Conservation (phyloP, 495 filamentous ascomycete genomes). For the Wilcoxina mikolae region DNA sequence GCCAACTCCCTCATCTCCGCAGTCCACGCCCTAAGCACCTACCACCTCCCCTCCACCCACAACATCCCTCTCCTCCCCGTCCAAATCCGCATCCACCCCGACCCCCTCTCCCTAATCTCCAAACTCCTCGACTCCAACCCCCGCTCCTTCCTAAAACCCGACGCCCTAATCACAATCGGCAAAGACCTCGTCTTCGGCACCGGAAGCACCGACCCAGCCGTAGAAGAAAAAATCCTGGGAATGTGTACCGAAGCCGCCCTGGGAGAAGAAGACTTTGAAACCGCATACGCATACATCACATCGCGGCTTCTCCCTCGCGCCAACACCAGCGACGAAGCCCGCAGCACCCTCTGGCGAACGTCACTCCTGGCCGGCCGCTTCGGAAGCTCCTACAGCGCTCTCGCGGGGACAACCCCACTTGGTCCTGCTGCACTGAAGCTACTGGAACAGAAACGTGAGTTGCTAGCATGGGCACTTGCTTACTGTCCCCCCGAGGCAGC, state of each 20-base stretch:
- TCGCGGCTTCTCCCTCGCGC: slow-evolving; percentile 41
- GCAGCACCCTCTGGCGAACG: slow-evolving; percentile 73
- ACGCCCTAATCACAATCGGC: slow-evolving; percentile 68
- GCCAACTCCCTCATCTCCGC: slow-evolving; percentile 49
- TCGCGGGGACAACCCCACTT: slow-evolving; percentile 34
- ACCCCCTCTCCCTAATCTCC: slow-evolving; percentile 68
- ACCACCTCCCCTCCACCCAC: slow-evolving; percentile 64
- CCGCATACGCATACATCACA: slow-evolving; percentile 88
- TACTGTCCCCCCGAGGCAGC: slow-evolving; percentile 65
- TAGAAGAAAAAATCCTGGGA: slow-evolving; percentile 56
- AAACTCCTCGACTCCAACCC: slow-evolving; percentile 81
- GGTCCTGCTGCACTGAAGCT: slow-evolving; percentile 40
- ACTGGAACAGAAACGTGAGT: slow-evolving; percentile 63
- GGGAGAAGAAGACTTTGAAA: slow-evolving; percentile 81
- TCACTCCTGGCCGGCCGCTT: slow-evolving; percentile 78
- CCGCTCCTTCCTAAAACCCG: slow-evolving; percentile 70
- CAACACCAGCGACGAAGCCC: slow-evolving; percentile 31
- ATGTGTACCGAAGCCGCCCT: slow-evolving; percentile 85
- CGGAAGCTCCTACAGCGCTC: slow-evolving; percentile 33
- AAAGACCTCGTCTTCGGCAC: slow-evolving; percentile 41
- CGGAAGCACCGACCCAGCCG: slow-evolving; percentile 13
- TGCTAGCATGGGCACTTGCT: slow-evolving; percentile 68
- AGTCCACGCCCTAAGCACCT: slow-evolving; percentile 75
- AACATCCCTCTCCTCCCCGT: slow-evolving; percentile 80
- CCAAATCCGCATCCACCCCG: slow-evolving; percentile 67